phyloP scores from a whole-genome alignment of 2,329 filamentous ascomycete genomes.

The Aspergillus phoenicis region DNA sequence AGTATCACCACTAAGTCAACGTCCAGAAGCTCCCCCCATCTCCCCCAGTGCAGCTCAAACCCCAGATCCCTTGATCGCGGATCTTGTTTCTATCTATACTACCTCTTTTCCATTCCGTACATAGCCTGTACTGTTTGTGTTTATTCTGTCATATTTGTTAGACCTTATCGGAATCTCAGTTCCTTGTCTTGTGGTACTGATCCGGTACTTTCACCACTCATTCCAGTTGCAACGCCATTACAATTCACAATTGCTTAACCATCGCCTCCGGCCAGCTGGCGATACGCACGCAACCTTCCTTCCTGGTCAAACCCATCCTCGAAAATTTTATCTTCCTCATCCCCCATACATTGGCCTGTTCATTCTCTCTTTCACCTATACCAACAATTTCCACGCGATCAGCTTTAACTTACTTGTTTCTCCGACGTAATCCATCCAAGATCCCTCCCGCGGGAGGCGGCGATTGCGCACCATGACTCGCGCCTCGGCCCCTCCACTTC shows the following conservation, averaged over 20 bases:
- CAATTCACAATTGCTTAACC: background rate
- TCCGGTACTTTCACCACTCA: background rate
- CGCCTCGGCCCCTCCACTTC: constrained; percentile 55
- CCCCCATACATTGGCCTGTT: background rate
- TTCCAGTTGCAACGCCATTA: background rate
- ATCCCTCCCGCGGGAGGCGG: constrained; percentile 32
- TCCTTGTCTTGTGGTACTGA: background rate
- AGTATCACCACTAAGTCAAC: background rate
- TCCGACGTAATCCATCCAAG: constrained; percentile 9
- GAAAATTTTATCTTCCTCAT: background rate
- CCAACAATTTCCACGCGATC: background rate
- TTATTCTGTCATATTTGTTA: background rate
- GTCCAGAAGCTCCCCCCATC: background rate
- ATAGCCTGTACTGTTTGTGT: background rate
- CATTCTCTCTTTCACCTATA: background rate
- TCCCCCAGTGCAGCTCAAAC: background rate
- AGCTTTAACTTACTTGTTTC: background rate
- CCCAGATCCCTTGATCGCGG: background rate
- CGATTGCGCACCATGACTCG: constrained; percentile 55
- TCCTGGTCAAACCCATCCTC: background rate
- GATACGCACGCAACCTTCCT: background rate
- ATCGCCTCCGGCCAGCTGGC: constrained; percentile 2
- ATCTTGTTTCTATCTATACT: background rate
- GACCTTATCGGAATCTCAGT: background rate
- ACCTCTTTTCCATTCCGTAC: background rate